Conservation (phyloP, 2,329 filamentous ascomycete species). For the Penicillium sp. region DNA sequence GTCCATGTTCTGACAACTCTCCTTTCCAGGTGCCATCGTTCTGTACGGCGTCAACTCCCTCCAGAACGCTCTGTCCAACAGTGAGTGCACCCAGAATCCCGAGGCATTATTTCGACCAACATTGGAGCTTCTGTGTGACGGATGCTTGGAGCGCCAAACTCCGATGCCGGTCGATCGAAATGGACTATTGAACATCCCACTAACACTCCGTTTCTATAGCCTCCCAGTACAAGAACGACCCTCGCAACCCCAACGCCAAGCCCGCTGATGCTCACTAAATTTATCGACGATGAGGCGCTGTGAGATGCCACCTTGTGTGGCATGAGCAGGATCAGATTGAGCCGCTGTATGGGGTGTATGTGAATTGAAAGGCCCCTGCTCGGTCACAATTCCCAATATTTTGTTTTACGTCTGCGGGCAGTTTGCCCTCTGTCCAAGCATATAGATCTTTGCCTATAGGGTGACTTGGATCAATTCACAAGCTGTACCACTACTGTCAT, state of each 20-base stretch:
- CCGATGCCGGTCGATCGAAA: constrained; percentile 5
- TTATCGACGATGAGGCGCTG: constrained; percentile 12
- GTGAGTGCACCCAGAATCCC: constrained; percentile 52
- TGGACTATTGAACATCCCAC: constrained; percentile 5
- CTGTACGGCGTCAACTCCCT: constrained; percentile 86
- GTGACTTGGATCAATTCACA: constrained; percentile 36
- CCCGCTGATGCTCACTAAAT: constrained; percentile 34
- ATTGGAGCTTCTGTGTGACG: not conserved
- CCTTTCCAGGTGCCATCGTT: constrained; percentile 66
- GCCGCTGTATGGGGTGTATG: not conserved
- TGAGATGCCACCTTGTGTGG: constrained; percentile 17
- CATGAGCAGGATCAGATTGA: constrained; percentile 9
- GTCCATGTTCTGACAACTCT: constrained; percentile 24
- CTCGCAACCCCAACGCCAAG: constrained; percentile 61
- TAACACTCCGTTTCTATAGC: constrained; percentile 48
- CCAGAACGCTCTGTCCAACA: constrained; percentile 68
- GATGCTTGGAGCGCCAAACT: not conserved
- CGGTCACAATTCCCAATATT: constrained; percentile 19
- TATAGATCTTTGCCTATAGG: constrained; percentile 35
- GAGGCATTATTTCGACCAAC: not conserved
- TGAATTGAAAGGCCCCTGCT: not conserved
- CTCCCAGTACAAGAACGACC: constrained; percentile 96
- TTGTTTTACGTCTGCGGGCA: constrained; percentile 25
- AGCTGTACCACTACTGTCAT: constrained; percentile 35
- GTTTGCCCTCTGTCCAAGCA: constrained; percentile 37